A percentile compares a stretch with the other conserved stretches of the same genome.
These are phyloP conservation scores for Gossypium laxum DNA, from an alignment of 441 rosid species.

Conservation along the genomic window DNA sequence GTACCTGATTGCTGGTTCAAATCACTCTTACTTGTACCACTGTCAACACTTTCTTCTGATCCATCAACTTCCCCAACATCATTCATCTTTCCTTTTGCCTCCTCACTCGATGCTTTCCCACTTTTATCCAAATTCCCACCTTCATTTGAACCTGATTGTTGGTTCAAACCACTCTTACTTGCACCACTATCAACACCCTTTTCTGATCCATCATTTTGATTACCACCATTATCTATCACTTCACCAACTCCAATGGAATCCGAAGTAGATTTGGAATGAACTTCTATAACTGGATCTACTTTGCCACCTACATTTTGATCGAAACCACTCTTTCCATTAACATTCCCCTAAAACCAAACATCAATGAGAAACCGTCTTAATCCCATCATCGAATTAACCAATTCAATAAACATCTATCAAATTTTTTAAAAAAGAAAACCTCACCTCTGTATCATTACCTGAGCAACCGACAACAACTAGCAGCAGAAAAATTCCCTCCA, in stretches of 20 bases:
- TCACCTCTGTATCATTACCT: slow-evolving; percentile 36
- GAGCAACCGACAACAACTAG: slow-evolving; percentile 24
- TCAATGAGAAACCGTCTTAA: not conserved
- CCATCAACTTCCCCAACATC: not conserved
- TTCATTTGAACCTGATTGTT: not conserved
- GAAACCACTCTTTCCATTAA: slow-evolving; percentile 5
- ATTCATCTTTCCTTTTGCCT: not conserved
- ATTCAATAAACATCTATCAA: not conserved
- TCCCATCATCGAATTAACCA: not conserved
- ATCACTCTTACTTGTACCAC: not conserved
- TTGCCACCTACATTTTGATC: slow-evolving; percentile 20
- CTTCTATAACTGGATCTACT: slow-evolving; percentile 12
- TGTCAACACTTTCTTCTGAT: not conserved
- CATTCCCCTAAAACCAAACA: slow-evolving; percentile 27
- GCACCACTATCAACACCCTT: not conserved
- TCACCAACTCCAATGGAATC: not conserved
- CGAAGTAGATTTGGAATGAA: slow-evolving; percentile 14
- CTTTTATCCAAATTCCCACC: not conserved
- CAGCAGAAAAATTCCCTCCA: slow-evolving; percentile 33
- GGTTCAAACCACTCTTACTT: not conserved
- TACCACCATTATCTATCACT: slow-evolving; percentile 1
- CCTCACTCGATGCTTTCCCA: not conserved
- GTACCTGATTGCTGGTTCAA: not conserved
- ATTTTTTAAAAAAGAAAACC: not conserved
- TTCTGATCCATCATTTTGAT: not conserved